Evolutionary conservation across 768 basidiomycete species (phyloP).

Genomic region (Kwoniella dendrophila): DNA sequence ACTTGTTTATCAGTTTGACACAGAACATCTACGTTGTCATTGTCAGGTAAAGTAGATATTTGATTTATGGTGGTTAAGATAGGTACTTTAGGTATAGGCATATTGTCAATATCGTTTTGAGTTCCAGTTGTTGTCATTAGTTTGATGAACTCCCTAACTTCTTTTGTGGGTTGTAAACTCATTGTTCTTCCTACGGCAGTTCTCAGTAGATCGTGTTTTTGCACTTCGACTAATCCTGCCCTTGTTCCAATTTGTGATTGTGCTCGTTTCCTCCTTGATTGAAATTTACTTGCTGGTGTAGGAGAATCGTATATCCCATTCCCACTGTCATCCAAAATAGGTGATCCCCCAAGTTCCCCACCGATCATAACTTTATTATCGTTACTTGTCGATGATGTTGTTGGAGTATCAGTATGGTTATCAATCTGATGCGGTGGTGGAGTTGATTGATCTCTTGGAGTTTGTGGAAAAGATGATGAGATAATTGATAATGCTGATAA

Average conservation of each 20-base stretch:
- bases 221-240: slow-evolving; percentile 4
- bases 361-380: too few species aligned
- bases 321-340: background rate
- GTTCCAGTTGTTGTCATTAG: slow-evolving; percentile 20
- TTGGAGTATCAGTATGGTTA: background rate
- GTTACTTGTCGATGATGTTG: background rate
- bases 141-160: slow-evolving; percentile 19
- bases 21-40: background rate
- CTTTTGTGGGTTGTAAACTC: slow-evolving; percentile 28
- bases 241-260: slow-evolving; percentile 13
- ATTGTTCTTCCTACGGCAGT: slow-evolving; percentile 37
- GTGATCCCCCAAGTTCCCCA: too few species aligned
- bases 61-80: too few species aligned
- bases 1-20: background rate
- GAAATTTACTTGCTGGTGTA: slow-evolving; percentile 11
- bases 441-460: slow-evolving; percentile 14
- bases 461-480: slow-evolving; percentile 31
- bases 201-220: slow-evolving; percentile 26
- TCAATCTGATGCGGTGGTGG: too few species aligned
- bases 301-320: slow-evolving; percentile 3
- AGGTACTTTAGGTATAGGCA: background rate
- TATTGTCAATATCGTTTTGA: background rate
- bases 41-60: too few species aligned
- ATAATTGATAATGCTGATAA: slow-evolving; percentile 30
- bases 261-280: slow-evolving; percentile 12